A percentile compares a stretch with the other conserved stretches of the same genome.
Conservation (phyloP, 2,329 filamentous ascomycete species). For the Alternaria novae-zelandiae region DNA sequence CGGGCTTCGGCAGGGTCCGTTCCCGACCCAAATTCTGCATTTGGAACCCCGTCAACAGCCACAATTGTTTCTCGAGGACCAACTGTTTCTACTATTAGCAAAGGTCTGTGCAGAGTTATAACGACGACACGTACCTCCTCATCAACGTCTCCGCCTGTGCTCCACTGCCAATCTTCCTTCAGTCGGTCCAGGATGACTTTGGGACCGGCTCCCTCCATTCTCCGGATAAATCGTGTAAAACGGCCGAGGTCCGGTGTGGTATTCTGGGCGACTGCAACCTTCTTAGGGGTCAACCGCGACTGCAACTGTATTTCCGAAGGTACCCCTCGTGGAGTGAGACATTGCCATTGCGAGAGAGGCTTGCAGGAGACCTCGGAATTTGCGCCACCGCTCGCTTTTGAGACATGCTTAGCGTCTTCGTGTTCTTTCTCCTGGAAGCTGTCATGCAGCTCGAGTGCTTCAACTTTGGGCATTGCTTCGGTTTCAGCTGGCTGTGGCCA, state of each 20-base stretch:
- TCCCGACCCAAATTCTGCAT: conserved; percentile 42
- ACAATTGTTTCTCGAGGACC: conserved; percentile 64
- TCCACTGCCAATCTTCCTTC: conserved; percentile 53
- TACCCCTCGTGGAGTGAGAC: conserved; percentile 32
- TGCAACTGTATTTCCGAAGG: conserved; percentile 23
- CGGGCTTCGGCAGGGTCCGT: conserved; percentile 29
- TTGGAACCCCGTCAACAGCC: conserved; percentile 66
- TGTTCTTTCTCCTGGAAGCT: conserved; percentile 4
- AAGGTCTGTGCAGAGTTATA: not conserved
- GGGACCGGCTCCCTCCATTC: conserved; percentile 62
- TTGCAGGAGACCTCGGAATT: conserved; percentile 28
- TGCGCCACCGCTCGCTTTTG: conserved; percentile 16
- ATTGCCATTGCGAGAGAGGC: conserved; percentile 44
- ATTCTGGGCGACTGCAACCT: conserved; percentile 24
- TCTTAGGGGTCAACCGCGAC: conserved; percentile 19
- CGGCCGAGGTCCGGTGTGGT: conserved; percentile 40
- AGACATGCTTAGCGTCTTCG: conserved; percentile 9
- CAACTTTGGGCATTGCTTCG: conserved; percentile 27
- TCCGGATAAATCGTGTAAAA: conserved; percentile 61
- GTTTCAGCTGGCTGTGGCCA: conserved; percentile 23
- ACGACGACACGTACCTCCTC: conserved; percentile 46
- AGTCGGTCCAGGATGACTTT: conserved; percentile 63
- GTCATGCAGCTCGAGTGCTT: conserved; percentile 29
- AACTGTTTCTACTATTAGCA: conserved; percentile 15
- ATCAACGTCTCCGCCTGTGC: conserved; percentile 53